phyloP scores from a whole-genome alignment of 2,329 filamentous ascomycete genomes.

The Hypocreales sp. region DNA sequence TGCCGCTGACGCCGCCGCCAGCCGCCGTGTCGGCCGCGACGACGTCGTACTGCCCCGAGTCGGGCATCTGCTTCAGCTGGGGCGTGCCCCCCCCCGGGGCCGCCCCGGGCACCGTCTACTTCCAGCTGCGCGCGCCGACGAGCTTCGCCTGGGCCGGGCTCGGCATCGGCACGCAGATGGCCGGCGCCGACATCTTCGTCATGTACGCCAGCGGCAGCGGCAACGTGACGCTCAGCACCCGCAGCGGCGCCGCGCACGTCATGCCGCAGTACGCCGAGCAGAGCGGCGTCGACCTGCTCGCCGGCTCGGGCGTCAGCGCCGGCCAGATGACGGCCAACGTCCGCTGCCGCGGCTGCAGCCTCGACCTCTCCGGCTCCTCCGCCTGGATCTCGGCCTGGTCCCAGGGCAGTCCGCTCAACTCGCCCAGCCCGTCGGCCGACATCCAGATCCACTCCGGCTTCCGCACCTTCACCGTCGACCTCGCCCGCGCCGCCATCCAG shows the following conservation, averaged over 20 bases:
- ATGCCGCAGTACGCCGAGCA: conserved; percentile 29
- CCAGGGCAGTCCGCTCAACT: conserved; percentile 27
- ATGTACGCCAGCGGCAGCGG: conserved; percentile 41
- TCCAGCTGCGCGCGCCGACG: conserved; percentile 41
- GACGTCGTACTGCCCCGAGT: conserved; percentile 23
- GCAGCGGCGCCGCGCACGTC: conserved; percentile 29
- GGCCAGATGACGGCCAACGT: conserved; percentile 46
- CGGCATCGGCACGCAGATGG: conserved; percentile 40
- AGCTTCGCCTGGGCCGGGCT: conserved; percentile 41
- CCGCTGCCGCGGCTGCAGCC: conserved; percentile 33
- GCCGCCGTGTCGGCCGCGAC: conserved; percentile 11
- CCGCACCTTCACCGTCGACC: conserved; percentile 28
- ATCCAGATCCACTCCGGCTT: conserved; percentile 32
- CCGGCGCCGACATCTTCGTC: conserved; percentile 43
- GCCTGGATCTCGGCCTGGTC: conserved; percentile 41
- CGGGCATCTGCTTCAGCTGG: conserved; percentile 37
- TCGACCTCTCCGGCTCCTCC: conserved; percentile 25
- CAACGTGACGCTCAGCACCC: conserved; percentile 47
- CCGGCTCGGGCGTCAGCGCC: conserved; percentile 38
- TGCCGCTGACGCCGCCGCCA: conserved; percentile 2
- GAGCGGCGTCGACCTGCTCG: conserved; percentile 34
- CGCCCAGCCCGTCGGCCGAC: conserved; percentile 18
- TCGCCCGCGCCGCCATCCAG: conserved; percentile 28
- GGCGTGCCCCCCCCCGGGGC: conserved; percentile 37
- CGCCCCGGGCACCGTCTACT: conserved; percentile 39